phyloP scores from a whole-genome alignment of 148 eudicot genomes.

The Silene conica region DNA sequence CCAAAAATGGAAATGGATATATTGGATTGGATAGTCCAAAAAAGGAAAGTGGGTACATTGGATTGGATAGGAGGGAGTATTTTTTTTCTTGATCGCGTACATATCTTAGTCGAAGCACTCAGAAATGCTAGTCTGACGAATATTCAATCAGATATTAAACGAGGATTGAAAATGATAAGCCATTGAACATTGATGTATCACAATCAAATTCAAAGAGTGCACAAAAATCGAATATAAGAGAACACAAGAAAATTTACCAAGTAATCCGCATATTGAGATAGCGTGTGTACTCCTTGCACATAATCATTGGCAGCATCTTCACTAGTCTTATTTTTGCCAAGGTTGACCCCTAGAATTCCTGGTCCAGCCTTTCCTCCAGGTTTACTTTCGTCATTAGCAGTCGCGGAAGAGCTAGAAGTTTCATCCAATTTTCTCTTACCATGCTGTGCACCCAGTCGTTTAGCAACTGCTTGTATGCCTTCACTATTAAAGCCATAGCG shows the following conservation, averaged over 20 bases:
- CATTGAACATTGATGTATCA: no score
- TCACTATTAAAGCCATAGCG: slow-evolving; percentile 97
- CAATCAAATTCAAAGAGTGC: no score
- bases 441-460: slow-evolving; percentile 93
- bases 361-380: slow-evolving; percentile 99
- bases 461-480: slow-evolving; percentile 95
- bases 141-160: no score
- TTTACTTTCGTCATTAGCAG: slow-evolving; percentile 61
- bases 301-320: slow-evolving; percentile 98
- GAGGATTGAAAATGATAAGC: no score
- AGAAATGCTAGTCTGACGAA: no score
- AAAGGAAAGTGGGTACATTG: no score
- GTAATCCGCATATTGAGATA: slow-evolving; percentile 99
- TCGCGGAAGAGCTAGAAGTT: slow-evolving; percentile 64
- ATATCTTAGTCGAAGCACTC: no score
- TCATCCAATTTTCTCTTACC: slow-evolving; percentile 95
- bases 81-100: no score
- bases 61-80: no score
- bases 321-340: slow-evolving; percentile 92
- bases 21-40: no score
- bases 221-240: background rate
- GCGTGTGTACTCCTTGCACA: slow-evolving; percentile 98
- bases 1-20: no score
- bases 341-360: slow-evolving; percentile 96
- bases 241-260: slow-evolving; percentile 48